Percentiles rank a stretch among this genome's conserved stretches.
Evolutionary conservation across 2,329 filamentous ascomycete species (phyloP).

Genomic region (Paracoccidioides lutzii): DNA sequence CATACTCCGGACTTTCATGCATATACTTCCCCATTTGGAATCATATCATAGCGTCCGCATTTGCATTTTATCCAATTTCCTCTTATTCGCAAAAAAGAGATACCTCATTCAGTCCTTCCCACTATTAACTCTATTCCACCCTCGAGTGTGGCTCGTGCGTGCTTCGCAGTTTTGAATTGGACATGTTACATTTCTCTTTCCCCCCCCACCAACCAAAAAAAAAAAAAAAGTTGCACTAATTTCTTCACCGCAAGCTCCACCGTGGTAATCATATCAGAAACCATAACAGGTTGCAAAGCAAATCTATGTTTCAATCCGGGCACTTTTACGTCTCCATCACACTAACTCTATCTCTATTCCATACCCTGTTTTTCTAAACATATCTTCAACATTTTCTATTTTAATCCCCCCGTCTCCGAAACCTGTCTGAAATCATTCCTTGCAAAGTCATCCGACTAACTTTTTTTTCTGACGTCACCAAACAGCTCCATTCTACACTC

Average conservation of each 20-base stretch:
- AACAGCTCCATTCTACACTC: conserved; percentile 66
- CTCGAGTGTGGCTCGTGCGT: too few relatives aligned
- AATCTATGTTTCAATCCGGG: too few relatives aligned
- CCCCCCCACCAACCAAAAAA: too few relatives aligned
- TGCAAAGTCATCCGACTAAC: background rate
- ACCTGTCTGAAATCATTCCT: background rate
- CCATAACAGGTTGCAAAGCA: background rate
- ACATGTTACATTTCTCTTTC: background rate
- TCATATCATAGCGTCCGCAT: background rate
- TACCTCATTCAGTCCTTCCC: background rate
- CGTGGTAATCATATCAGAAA: background rate
- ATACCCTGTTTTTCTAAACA: background rate
- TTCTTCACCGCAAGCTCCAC: background rate
- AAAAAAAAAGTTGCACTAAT: too few relatives aligned
- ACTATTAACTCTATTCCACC: background rate
- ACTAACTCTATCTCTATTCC: background rate
- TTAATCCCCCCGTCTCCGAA: too few relatives aligned
- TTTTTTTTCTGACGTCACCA: conserved; percentile 2
- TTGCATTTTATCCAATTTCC: conserved; percentile 4
- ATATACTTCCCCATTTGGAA: background rate
- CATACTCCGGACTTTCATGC: conserved; percentile 8
- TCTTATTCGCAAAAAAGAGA: conserved; percentile 4
- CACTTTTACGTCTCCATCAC: too few relatives aligned
- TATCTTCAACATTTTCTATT: background rate
- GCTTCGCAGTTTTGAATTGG: background rate